Conservation (phyloP, 2,329 filamentous ascomycete species). For the Microcyclospora pomicola region DNA sequence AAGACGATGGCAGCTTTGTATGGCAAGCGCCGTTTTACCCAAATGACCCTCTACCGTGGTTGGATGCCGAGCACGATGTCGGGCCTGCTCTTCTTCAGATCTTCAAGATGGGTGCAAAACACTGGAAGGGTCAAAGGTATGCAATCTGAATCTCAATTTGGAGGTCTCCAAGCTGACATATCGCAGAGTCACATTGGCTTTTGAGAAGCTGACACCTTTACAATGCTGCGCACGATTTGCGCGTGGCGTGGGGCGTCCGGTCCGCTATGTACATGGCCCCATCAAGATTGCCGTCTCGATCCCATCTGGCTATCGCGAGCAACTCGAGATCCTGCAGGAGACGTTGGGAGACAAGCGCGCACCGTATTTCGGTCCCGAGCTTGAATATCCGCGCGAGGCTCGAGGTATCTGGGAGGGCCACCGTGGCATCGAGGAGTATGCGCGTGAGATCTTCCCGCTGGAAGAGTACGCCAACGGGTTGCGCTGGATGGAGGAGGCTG, state of each 20-base stretch:
- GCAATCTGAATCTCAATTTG: conserved; percentile 11
- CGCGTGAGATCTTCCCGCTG: conserved; percentile 80
- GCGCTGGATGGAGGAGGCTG: conserved; percentile 67
- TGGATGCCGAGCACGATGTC: conserved; percentile 92
- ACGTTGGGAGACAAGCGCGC: conserved; percentile 46
- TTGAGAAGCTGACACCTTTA: conserved; percentile 70
- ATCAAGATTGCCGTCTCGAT: conserved; percentile 79
- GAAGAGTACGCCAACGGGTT: conserved; percentile 90
- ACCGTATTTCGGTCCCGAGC: conserved; percentile 48
- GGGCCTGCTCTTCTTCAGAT: conserved; percentile 85
- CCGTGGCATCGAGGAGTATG: conserved; percentile 84
- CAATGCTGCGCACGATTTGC: conserved; percentile 74
- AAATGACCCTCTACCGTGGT: conserved; percentile 77
- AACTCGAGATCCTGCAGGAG: conserved; percentile 54
- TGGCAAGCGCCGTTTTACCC: conserved; percentile 94
- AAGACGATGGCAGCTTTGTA: conserved; percentile 69
- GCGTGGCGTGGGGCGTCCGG: conserved; percentile 61
- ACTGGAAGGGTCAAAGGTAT: conserved; percentile 65
- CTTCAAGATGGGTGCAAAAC: conserved; percentile 79
- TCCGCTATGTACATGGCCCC: conserved; percentile 62
- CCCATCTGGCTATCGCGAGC: conserved; percentile 75
- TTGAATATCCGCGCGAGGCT: conserved; percentile 55
- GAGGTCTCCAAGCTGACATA: not conserved
- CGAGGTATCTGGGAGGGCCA: conserved; percentile 83
- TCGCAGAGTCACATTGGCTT: conserved; percentile 68